phyloP scores from a whole-genome alignment of 1,284 basidiomycete genomes.

The Ceratobasidium sp. region DNA sequence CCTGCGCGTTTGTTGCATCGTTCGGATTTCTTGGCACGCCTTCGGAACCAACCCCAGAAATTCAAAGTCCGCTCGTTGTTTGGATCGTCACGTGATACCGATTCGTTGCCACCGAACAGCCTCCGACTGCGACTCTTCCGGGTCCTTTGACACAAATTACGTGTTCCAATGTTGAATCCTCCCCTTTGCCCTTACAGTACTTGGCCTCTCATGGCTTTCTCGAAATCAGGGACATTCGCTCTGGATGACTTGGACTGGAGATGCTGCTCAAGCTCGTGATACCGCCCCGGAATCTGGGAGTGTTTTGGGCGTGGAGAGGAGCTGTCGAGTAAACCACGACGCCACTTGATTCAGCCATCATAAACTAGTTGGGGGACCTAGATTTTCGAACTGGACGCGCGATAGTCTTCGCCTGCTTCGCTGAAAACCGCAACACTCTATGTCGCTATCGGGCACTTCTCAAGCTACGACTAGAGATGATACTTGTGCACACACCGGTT shows the following conservation, averaged over 20 bases:
- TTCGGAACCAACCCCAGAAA: neutral
- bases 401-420: no score
- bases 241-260: neutral
- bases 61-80: conserved; percentile 1
- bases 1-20: no score
- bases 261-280: neutral
- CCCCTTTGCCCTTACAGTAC: neutral
- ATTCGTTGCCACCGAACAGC: neutral
- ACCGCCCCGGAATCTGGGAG: neutral
- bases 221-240: neutral
- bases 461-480: no score
- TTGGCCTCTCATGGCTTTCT: neutral
- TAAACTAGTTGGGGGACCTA: neutral
- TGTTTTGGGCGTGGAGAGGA: neutral
- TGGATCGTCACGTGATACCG: neutral
- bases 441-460: no score
- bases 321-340: neutral
- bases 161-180: neutral
- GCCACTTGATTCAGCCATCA: neutral
- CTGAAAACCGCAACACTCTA: no score
- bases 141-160: neutral
- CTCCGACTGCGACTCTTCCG: no score
- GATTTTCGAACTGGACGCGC: no score
- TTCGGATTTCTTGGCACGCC: no score
- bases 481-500: no score